phyloP scores from a whole-genome alignment of 1,284 basidiomycete species.

The Austroboletus niveus region DNA sequence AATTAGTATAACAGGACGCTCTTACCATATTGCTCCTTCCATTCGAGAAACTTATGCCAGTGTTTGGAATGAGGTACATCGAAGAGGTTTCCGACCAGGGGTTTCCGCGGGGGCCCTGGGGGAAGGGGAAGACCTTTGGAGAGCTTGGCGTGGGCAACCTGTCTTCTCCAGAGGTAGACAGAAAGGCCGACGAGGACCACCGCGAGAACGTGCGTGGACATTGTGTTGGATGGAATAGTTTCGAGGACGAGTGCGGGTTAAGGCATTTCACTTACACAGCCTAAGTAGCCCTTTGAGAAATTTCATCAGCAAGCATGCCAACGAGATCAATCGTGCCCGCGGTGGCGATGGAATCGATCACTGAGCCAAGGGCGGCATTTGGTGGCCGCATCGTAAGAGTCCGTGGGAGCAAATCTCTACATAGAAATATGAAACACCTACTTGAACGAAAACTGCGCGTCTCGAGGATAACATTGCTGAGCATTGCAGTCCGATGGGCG shows the following conservation, averaged over 20 bases:
- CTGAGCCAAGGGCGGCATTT: no score
- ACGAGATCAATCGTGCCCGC: not conserved
- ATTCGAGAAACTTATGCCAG: constrained; percentile 12
- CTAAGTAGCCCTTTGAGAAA: no score
- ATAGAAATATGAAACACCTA: no score
- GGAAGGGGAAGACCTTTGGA: constrained; percentile 12
- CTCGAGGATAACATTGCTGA: no score
- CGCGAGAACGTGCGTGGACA: not conserved
- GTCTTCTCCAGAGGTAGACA: constrained; percentile 8
- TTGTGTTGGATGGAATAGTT: not conserved
- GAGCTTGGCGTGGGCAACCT: not conserved
- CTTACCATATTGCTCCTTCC: constrained; percentile 13
- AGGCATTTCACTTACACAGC: no score
- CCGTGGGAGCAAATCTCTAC: no score
- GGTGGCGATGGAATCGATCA: no score
- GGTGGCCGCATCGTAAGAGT: no score
- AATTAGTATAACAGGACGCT: not conserved
- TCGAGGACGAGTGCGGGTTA: not conserved
- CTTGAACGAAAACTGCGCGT: no score
- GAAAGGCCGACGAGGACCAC: not conserved
- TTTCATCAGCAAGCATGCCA: not conserved
- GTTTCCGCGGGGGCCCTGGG: constrained; percentile 8
- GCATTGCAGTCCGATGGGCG: no score
- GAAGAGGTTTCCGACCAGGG: constrained; percentile 8
- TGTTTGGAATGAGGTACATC: constrained; percentile 7